Base-by-base conservation (phyloP, 2,329 filamentous ascomycete genomes). In the Basipetospora chlamydospora region DNA sequence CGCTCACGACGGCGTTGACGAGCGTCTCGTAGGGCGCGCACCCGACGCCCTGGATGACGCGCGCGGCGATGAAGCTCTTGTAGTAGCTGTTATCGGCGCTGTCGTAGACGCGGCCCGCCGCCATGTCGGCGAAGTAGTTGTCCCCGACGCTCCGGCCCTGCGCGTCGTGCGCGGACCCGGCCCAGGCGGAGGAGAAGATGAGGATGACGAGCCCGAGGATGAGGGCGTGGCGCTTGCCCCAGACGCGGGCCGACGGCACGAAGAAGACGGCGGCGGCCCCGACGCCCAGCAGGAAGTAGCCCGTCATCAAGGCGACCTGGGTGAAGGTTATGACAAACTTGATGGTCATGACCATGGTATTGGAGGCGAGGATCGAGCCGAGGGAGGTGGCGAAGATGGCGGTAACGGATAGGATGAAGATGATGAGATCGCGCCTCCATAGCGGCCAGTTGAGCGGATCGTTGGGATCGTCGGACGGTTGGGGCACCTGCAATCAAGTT, bases 171-270 rank as follows among this genome's bases (percentile, higher is more conserved):
- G 72, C 74, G 0, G 68, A 73, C 21, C 83, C 83, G 17, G 73
- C 86, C 87, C 87, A 95, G 6, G 70, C 73, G 45, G 77, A 82
- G 39, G 79, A 80, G 29, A 70, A 63, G 28, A 92, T 69, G 47
- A 93, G 67, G 40, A 93, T 66, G 33, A 82, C 44, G 31, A 78
- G 77, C 6, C 85, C 86, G 2, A 92, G 47, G 18, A 95, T 58
- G 54, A 93, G 95, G 12, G 86, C 61, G 60, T 95, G 88, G 28
- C 87, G 71, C 58, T 94, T 95, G 26, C 88, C 88, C 82, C 84
- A 95, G 43, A 95, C 79, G 39, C 87, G 74, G 15, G 83, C 85
- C 1, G 80, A 83, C 0, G 88, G 83, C 3, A 95, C 86, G 56
- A 87, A 87, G 44, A 95, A 66, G 54, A 90, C 74, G 35, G 83